phyloP scores from a whole-genome alignment of 495 filamentous ascomycete genomes.

The Pseudevernia furfuracea region DNA sequence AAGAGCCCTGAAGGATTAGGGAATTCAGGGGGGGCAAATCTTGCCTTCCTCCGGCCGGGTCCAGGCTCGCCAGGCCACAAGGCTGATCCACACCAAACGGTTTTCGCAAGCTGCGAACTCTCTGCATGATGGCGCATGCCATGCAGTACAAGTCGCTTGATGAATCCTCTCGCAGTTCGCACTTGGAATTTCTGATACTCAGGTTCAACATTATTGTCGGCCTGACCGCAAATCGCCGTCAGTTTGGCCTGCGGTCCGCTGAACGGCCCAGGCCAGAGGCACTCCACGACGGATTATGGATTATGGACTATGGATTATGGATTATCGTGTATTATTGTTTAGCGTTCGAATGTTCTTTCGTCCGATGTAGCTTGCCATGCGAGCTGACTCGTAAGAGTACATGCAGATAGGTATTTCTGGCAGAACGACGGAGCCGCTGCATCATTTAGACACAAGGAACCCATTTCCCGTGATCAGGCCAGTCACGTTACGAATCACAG shows the following conservation, averaged over 20 bases:
- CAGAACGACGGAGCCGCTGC: conserved; percentile 6
- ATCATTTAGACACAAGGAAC: conserved; percentile 1
- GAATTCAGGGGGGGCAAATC: not conserved
- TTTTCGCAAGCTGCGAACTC: not conserved
- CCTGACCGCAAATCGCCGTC: not conserved
- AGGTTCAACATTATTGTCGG: not conserved
- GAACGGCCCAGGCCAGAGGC: conserved; percentile 8
- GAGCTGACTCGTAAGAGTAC: conserved; percentile 7
- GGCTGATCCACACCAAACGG: conserved; percentile 6
- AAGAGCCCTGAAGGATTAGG: not conserved
- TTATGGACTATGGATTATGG: no score
- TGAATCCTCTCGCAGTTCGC: not conserved
- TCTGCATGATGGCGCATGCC: conserved; percentile 10
- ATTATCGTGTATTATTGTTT: not conserved
- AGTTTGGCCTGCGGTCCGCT: conserved; percentile 2
- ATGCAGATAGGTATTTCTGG: not conserved
- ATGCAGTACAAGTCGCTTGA: not conserved
- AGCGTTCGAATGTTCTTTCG: not conserved
- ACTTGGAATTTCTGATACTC: not conserved
- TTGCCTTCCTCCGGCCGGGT: not conserved
- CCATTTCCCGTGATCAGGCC: not conserved
- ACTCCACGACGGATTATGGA: not conserved
- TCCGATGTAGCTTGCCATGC: conserved; percentile 2
- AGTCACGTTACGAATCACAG: conserved; percentile 13
- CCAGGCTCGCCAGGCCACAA: conserved; percentile 4